A percentile compares a stretch with the other conserved stretches of the same genome.
Evolutionary conservation across 1,284 basidiomycete genomes (phyloP).

Genomic region (Microbotryum scabiosae): DNA sequence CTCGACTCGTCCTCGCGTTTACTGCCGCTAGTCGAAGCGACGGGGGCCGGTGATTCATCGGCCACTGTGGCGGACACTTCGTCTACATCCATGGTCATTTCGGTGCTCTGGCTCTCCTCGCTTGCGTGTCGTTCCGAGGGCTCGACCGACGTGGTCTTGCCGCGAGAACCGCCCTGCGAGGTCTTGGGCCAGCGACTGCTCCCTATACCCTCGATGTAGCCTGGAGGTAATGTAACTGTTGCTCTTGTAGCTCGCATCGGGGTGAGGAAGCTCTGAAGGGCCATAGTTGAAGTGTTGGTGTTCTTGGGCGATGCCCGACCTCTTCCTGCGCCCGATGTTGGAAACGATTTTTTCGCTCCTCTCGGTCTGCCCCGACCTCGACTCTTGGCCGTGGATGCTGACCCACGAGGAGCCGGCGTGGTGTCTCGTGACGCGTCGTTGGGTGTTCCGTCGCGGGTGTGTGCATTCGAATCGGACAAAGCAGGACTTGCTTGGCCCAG

Average conservation of each 20-base stretch:
- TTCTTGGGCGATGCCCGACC: neutral
- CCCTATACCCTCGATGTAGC: conserved; percentile 23
- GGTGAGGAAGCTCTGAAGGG: neutral
- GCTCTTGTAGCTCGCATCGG: conserved; percentile 16
- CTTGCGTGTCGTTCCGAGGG: neutral
- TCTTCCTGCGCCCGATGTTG: neutral
- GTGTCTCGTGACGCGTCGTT: neutral
- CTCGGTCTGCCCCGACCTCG: neutral
- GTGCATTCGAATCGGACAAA: too few relatives aligned
- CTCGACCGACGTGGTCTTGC: neutral
- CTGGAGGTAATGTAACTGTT: conserved; percentile 20
- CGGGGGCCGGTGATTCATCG: neutral
- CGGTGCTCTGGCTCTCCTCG: neutral
- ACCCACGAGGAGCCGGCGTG: neutral
- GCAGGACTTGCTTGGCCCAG: too few relatives aligned
- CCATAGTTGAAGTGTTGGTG: too few relatives aligned
- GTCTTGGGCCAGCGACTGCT: conserved; percentile 7
- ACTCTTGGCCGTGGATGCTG: neutral
- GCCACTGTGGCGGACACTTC: neutral
- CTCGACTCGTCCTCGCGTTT: neutral
- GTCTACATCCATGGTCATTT: neutral
- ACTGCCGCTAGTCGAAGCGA: neutral
- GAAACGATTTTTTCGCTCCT: neutral
- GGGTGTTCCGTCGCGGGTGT: too few relatives aligned
- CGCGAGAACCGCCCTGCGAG: neutral